Conservation (phyloP, 148 eudicot species). For the Chenopodium album region DNA sequence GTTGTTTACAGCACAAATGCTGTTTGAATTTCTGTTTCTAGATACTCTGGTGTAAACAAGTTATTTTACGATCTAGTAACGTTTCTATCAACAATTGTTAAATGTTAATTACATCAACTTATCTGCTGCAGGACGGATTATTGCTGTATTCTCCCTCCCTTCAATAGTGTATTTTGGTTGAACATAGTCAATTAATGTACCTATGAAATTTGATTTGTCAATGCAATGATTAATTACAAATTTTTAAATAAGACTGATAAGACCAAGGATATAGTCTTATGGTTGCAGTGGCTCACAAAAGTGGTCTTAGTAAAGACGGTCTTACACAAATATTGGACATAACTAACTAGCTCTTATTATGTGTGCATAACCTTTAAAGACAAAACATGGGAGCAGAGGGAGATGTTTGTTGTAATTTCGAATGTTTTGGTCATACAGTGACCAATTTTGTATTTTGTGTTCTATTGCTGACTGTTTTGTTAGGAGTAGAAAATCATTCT, state of each 20-base stretch:
- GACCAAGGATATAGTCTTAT: too few species aligned
- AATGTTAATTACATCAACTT: background rate
- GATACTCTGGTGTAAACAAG: background rate
- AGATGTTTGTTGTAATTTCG: background rate
- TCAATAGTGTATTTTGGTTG: too few species aligned
- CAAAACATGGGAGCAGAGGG: too few species aligned
- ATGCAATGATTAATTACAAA: too few species aligned
- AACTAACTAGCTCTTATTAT: too few species aligned
- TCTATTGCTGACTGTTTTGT: background rate
- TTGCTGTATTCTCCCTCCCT: background rate
- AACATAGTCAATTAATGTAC: too few species aligned
- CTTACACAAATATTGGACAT: too few species aligned
- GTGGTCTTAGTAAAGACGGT: too few species aligned
- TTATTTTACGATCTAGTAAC: background rate
- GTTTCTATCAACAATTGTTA: background rate
- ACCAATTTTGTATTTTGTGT: background rate
- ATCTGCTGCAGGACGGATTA: background rate
- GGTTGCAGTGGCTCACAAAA: too few species aligned
- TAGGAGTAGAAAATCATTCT: background rate
- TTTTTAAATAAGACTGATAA: too few species aligned
- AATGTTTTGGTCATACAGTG: background rate
- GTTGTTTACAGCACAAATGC: background rate
- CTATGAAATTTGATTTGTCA: too few species aligned
- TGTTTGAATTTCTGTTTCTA: background rate
- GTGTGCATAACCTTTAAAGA: too few species aligned